phyloP scores from a whole-genome alignment of 2,329 filamentous ascomycete genomes.

The Plectosphaerella cucumerina region DNA sequence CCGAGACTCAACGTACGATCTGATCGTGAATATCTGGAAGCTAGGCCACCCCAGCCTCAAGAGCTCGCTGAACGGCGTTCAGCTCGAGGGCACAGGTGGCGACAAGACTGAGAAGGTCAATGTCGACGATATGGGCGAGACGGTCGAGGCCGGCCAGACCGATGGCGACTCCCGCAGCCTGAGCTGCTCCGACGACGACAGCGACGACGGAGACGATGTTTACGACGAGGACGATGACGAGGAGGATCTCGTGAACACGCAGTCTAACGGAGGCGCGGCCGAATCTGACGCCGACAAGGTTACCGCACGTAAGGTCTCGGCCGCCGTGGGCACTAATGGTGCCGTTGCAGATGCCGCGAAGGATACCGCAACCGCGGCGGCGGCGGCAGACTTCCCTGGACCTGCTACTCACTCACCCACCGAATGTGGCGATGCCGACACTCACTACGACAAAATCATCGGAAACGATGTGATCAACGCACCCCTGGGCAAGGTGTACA shows the following conservation, averaged over 20 bases:
- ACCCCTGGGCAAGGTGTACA: slow-evolving; percentile 88
- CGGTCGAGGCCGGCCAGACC: slow-evolving; percentile 76
- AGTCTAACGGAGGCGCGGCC: slow-evolving; percentile 35
- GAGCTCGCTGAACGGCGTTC: slow-evolving; percentile 85
- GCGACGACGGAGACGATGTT: slow-evolving; percentile 69
- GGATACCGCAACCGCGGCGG: slow-evolving; percentile 38
- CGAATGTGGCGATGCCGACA: slow-evolving; percentile 72
- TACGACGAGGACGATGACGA: slow-evolving; percentile 79
- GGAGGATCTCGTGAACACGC: slow-evolving; percentile 48
- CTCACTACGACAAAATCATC: slow-evolving; percentile 80
- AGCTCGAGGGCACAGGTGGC: slow-evolving; percentile 74
- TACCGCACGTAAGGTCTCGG: slow-evolving; percentile 70
- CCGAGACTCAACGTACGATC: slow-evolving; percentile 91
- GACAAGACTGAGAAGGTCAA: slow-evolving; percentile 89
- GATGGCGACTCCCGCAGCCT: slow-evolving; percentile 42
- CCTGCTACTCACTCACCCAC: slow-evolving; percentile 78
- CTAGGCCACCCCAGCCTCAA: slow-evolving; percentile 88
- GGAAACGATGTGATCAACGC: slow-evolving; percentile 84
- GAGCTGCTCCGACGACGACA: slow-evolving; percentile 55
- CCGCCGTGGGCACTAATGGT: slow-evolving; percentile 40
- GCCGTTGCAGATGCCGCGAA: slow-evolving; percentile 43
- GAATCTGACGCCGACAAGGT: slow-evolving; percentile 58
- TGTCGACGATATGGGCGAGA: slow-evolving; percentile 58
- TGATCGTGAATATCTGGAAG: slow-evolving; percentile 98
- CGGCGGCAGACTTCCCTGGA: slow-evolving; percentile 71